Percentiles rank a stretch among this genome's conserved stretches.
Conservation (phyloP, 2,329 filamentous ascomycete genomes). For the Cladosporium austrohemisphaericum region DNA sequence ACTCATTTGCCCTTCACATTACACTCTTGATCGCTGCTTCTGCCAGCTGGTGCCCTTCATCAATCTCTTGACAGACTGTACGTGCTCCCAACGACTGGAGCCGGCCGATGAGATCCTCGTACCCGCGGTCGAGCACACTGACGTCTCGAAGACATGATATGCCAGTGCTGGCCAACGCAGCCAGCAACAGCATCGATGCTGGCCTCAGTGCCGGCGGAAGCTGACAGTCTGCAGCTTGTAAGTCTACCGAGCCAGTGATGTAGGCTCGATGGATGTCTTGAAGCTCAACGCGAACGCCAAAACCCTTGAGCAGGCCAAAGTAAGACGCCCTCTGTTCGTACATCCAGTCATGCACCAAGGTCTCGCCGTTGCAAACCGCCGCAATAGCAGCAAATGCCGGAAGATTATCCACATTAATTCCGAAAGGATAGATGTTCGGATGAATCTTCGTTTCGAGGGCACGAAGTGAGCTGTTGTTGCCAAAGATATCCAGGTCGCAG, state of each 20-base stretch:
- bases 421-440: conserved; percentile 9
- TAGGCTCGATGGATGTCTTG: background rate
- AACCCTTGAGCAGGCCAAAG: background rate
- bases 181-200: background rate
- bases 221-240: background rate
- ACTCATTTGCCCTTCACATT: no score
- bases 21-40: no score
- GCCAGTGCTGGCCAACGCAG: background rate
- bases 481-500: background rate
- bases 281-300: background rate
- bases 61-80: background rate
- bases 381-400: background rate
- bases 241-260: background rate
- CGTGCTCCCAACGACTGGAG: background rate
- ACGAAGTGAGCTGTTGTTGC: background rate
- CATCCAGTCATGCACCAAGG: conserved; percentile 7
- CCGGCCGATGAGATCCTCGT: background rate
- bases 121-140: background rate
- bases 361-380: background rate
- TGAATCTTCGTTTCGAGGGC: background rate
- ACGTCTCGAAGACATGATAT: background rate
- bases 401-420: background rate
- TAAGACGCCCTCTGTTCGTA: conserved; percentile 1
- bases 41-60: no score
- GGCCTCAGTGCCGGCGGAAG: conserved; percentile 3